A percentile compares a stretch with the other conserved stretches of the same genome.
phyloP scores from a whole-genome alignment of 2,329 filamentous ascomycete species.

The Ophiostoma piceae region DNA sequence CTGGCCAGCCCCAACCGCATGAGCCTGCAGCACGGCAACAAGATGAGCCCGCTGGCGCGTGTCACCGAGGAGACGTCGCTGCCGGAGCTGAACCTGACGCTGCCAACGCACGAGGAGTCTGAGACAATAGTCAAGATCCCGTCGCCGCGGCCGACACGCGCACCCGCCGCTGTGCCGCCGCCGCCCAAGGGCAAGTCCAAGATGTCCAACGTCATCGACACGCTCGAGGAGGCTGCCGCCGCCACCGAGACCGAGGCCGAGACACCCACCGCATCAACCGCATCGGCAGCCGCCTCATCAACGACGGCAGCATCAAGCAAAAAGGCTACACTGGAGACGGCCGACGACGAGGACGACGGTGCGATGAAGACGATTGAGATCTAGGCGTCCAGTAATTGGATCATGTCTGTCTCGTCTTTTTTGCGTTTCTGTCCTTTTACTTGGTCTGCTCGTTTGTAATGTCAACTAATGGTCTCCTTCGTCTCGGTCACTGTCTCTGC shows the following conservation, averaged over 20 bases:
- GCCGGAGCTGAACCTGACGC: constrained; percentile 33
- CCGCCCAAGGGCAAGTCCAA: constrained; percentile 17
- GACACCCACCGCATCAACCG: not conserved
- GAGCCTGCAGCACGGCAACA: constrained; percentile 50
- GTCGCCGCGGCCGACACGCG: constrained; percentile 27
- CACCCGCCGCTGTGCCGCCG: constrained; percentile 5
- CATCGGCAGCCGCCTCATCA: not conserved
- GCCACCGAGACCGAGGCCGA: constrained; percentile 1
- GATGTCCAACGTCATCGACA: constrained; percentile 13
- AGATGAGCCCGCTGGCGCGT: constrained; percentile 66
- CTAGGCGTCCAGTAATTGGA: not conserved
- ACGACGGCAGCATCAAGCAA: constrained; percentile 2
- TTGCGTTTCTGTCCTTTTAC: not conserved
- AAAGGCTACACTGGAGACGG: not conserved
- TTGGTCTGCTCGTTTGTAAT: not conserved
- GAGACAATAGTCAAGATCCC: constrained; percentile 53
- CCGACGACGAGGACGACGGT: constrained; percentile 5
- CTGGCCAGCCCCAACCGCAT: constrained; percentile 60
- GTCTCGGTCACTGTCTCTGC: not conserved
- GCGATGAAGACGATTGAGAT: constrained; percentile 20
- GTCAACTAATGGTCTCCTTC: constrained; percentile 9
- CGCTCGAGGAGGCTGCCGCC: constrained; percentile 9
- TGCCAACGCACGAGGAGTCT: constrained; percentile 40
- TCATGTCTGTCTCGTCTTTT: not conserved
- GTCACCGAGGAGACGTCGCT: constrained; percentile 63